These are phyloP conservation scores for Camellia japonica DNA, from an alignment of 148 eudicot genomes.

Conservation along the genomic window DNA sequence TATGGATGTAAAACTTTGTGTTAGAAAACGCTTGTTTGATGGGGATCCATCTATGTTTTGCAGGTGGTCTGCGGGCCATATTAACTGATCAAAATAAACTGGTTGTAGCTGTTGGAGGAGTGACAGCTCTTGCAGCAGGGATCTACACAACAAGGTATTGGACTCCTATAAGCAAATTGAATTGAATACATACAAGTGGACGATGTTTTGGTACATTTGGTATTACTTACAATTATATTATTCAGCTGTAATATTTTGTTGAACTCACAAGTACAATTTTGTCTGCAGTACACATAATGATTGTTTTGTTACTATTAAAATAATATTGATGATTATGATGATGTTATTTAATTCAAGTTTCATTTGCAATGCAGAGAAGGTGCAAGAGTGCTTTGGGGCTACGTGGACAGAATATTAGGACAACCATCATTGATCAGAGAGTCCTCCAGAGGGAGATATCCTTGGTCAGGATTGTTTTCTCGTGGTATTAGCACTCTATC, in stretches of 20 bases:
- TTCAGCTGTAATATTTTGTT: constrained; percentile 8
- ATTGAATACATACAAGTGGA: neutral
- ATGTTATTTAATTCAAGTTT: neutral
- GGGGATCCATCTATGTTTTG: constrained; percentile 14
- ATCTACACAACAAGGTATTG: constrained; percentile 90
- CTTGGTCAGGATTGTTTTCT: constrained; percentile 81
- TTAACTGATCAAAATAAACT: constrained; percentile 96
- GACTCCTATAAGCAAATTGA: neutral
- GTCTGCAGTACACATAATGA: neutral
- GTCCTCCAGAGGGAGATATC: constrained; percentile 87
- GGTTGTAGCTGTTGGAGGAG: constrained; percentile 91
- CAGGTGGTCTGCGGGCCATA: constrained; percentile 87
- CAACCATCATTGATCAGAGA: constrained; percentile 97
- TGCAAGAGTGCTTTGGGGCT: constrained; percentile 92
- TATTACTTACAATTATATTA: neutral
- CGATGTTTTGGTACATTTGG: neutral
- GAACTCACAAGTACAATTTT: neutral
- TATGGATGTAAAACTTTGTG: neutral
- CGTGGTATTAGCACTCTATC: constrained; percentile 60
- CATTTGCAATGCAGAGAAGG: constrained; percentile 73
- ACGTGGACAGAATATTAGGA: constrained; percentile 94
- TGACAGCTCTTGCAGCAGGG: constrained; percentile 95
- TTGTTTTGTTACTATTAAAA: neutral
- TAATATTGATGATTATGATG: neutral
- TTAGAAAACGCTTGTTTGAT: neutral